These are phyloP conservation scores for Rosellinia necatrix DNA, from an alignment of 2,329 filamentous ascomycete species.

Conservation along the genomic window DNA sequence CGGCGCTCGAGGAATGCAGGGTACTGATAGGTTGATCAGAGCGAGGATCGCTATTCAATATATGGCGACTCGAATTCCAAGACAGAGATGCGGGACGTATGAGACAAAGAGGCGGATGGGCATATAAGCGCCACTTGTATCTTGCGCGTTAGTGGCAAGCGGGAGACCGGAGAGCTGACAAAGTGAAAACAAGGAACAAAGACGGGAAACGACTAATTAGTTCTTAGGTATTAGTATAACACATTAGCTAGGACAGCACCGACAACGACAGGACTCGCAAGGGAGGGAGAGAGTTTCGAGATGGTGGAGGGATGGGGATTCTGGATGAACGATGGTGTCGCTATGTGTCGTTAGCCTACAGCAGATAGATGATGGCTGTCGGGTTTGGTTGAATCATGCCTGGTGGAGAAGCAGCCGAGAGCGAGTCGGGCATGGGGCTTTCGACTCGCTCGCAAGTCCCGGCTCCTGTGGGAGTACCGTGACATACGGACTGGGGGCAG, in stretches of 20 bases:
- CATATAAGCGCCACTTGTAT: conserved; percentile 29
- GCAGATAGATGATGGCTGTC: conserved; percentile 10
- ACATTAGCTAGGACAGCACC: conserved; percentile 15
- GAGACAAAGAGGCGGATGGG: conserved; percentile 35
- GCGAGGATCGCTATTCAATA: conserved; percentile 33
- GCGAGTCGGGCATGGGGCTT: too few species aligned
- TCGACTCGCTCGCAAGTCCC: conserved; percentile 11
- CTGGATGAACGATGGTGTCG: too few species aligned
- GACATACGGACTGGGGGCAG: too few species aligned
- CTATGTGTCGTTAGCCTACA: too few species aligned
- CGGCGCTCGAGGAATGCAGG: conserved; percentile 39
- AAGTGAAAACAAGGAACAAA: conserved; percentile 22
- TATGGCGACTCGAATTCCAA: conserved; percentile 38
- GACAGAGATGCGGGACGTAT: conserved; percentile 36
- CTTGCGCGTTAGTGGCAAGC: conserved; percentile 17
- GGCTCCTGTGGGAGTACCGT: too few species aligned
- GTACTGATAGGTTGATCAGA: conserved; percentile 27
- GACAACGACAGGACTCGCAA: conserved; percentile 11
- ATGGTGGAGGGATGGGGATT: conserved; percentile 15
- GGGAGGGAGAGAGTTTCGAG: conserved; percentile 2
- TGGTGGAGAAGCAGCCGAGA: conserved; percentile 18
- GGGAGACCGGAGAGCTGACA: conserved; percentile 30
- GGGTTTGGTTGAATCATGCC: conserved; percentile 23
- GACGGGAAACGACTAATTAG: conserved; percentile 19
- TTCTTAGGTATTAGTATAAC: conserved; percentile 24